Conservation (phyloP, 371 early-diverging fungal species). For the Zancudomyces culisetae region DNA sequence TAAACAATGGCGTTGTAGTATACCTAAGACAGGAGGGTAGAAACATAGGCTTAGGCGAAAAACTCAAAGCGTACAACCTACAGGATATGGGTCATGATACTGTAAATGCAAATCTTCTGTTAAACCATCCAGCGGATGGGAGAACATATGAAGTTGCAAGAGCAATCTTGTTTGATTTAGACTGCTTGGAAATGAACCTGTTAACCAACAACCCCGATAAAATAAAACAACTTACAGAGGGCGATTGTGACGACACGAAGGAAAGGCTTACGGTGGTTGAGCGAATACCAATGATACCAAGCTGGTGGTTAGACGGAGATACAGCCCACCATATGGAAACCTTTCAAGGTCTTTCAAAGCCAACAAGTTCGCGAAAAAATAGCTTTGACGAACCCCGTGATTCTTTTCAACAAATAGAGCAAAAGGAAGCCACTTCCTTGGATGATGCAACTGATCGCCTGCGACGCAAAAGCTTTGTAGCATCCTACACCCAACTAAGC, state of each 20-base stretch:
- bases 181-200: slow-evolving; percentile 40
- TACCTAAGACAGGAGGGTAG: slow-evolving; percentile 93
- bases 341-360: not conserved
- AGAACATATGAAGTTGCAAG: slow-evolving; percentile 83
- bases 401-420: not conserved
- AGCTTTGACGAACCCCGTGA: not conserved
- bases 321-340: not conserved
- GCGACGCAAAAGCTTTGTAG: not conserved
- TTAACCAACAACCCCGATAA: slow-evolving; percentile 95
- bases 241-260: no score
- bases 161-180: slow-evolving; percentile 70
- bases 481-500: not conserved
- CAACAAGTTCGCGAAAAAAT: not conserved
- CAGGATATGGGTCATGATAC: slow-evolving; percentile 93
- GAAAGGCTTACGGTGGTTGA: slow-evolving; percentile 50
- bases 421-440: not conserved
- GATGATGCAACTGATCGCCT: not conserved
- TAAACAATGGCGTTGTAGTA: slow-evolving; percentile 72
- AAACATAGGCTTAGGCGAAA: slow-evolving; percentile 82
- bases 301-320: slow-evolving; percentile 31
- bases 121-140: slow-evolving; percentile 80
- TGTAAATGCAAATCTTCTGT: slow-evolving; percentile 69
- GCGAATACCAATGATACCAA: slow-evolving; percentile 78
- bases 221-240: slow-evolving; percentile 48
- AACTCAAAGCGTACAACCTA: slow-evolving; percentile 89